Evolutionary conservation across 176 grass and related monocot species (phyloP).

Genomic region (Pontederia paniculata): DNA sequence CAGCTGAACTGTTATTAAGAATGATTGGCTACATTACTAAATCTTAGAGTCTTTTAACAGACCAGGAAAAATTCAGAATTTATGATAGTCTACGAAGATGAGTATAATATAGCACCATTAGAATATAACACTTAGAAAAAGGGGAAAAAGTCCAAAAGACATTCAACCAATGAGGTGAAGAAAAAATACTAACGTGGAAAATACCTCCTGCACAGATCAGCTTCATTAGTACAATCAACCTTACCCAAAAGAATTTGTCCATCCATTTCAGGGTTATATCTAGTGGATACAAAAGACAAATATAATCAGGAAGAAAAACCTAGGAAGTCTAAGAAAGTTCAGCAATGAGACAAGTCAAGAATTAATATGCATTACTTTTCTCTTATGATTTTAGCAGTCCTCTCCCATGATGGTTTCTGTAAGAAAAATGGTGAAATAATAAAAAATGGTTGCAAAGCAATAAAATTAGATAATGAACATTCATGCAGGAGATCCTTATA

Average conservation of each 20-base stretch:
- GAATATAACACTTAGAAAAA: no score
- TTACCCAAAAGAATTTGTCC: conserved; percentile 72
- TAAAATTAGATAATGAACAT: no score
- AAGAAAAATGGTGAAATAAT: neutral
- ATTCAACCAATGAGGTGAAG: neutral
- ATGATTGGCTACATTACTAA: no score
- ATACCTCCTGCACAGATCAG: conserved; percentile 84
- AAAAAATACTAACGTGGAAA: neutral
- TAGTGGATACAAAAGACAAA: conserved; percentile 22
- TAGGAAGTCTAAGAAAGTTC: neutral
- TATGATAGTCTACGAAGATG: no score
- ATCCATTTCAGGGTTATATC: conserved; percentile 97
- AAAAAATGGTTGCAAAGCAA: neutral
- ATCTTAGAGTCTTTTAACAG: no score
- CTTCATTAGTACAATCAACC: conserved; percentile 77
- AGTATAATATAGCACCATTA: no score
- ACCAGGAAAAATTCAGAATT: no score
- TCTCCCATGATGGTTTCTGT: conserved; percentile 99
- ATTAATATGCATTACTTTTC: conserved; percentile 41
- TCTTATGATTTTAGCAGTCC: conserved; percentile 72
- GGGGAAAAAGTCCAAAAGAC: no score
- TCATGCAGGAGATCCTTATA: no score
- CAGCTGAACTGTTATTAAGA: no score
- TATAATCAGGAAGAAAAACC: neutral
- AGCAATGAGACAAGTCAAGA: neutral